phyloP scores from a whole-genome alignment of 257 asterid species.

The Paraleonurus japonicus region DNA sequence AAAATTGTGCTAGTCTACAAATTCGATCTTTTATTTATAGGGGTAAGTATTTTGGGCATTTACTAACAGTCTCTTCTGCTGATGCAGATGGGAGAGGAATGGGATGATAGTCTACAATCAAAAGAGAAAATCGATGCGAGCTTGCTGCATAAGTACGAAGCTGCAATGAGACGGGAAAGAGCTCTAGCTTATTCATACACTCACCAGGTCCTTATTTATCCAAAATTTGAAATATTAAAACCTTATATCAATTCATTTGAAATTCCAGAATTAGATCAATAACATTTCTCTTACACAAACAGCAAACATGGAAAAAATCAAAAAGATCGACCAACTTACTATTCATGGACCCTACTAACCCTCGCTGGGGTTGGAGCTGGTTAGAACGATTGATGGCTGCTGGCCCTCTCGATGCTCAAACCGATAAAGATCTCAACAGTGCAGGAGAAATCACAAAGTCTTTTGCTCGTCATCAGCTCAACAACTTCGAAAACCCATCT shows the following conservation, averaged over 20 bases:
- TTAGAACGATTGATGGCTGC: slow-evolving; percentile 76
- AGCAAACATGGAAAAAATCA: slow-evolving; percentile 84
- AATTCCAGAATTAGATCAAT: not conserved
- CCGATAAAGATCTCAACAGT: slow-evolving; percentile 45
- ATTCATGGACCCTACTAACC: slow-evolving; percentile 88
- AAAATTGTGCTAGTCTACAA: too few species aligned
- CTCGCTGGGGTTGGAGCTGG: slow-evolving; percentile 99
- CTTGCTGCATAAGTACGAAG: slow-evolving; percentile 77
- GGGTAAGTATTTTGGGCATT: not conserved
- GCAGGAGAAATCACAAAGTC: slow-evolving; percentile 69
- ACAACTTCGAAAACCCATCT: slow-evolving; percentile 45
- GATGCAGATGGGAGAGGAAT: slow-evolving; percentile 82
- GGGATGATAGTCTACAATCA: slow-evolving; percentile 81
- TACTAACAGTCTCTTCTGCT: not conserved
- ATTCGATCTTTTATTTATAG: not conserved
- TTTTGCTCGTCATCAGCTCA: slow-evolving; percentile 74
- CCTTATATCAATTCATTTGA: too few species aligned
- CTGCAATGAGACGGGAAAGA: slow-evolving; percentile 84
- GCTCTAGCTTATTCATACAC: slow-evolving; percentile 93
- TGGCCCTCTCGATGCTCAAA: slow-evolving; percentile 49
- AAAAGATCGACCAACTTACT: slow-evolving; percentile 54
- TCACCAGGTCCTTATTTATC: too few species aligned
- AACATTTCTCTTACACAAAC: slow-evolving; percentile 32
- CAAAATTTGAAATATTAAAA: too few species aligned
- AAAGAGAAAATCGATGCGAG: slow-evolving; percentile 76